Percentiles rank a stretch among this genome's conserved stretches.
phyloP scores from a whole-genome alignment of 2,329 filamentous ascomycete genomes.

The Conoideocrella luteorostrata region DNA sequence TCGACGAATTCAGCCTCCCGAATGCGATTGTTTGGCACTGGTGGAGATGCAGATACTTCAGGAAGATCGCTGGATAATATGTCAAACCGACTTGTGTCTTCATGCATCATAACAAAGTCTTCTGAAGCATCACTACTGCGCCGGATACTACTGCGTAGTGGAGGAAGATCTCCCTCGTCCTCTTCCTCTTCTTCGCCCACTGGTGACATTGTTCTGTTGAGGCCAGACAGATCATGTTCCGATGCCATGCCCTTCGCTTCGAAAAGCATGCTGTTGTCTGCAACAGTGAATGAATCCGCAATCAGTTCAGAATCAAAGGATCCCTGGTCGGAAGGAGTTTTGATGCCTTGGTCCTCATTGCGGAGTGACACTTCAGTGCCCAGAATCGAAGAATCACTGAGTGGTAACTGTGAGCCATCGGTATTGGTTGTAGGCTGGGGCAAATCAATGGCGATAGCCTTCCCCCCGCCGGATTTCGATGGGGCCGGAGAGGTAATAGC shows the following conservation, averaged over 20 bases:
- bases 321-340: neutral
- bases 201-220: conserved; percentile 13
- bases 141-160: conserved; percentile 23
- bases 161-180: conserved; percentile 30
- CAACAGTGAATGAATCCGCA: conserved; percentile 2
- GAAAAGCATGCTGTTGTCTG: neutral
- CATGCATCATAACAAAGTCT: conserved; percentile 33
- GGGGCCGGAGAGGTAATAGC: neutral
- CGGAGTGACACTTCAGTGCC: neutral
- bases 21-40: conserved; percentile 21
- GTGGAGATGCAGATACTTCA: conserved; percentile 39
- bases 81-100: conserved; percentile 30
- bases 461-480: neutral
- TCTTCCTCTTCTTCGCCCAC: conserved; percentile 17
- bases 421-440: neutral
- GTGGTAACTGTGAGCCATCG: neutral
- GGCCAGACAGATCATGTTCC: conserved; percentile 10
- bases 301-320: conserved; percentile 3
- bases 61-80: conserved; percentile 35
- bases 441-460: neutral
- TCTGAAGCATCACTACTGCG: conserved; percentile 27
- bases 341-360: neutral
- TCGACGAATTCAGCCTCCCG: conserved; percentile 29
- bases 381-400: neutral
- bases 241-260: neutral